Evolutionary conservation across 1,284 basidiomycete species (phyloP), one percentile per base, ranked within the genome.

Genomic region (Ustilago hordei): DNA sequence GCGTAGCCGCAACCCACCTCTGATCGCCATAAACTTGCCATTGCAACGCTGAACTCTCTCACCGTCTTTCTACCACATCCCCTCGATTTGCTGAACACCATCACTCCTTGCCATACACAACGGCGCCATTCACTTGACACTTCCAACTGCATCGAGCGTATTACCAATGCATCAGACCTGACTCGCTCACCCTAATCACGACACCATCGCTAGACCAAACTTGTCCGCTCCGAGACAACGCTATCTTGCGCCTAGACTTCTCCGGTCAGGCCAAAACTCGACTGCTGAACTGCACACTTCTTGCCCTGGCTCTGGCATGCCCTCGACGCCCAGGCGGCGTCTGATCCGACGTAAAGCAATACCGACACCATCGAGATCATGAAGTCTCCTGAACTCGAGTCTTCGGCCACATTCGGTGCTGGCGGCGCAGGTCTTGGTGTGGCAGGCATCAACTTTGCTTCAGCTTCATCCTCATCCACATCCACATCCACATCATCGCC

Each of bases 371-470:
- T 32, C 4, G 11, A 41, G 53, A 45, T 8, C 35, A 64, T 69
- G 57, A 69, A 47, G 68, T 47, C 68, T 45, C 52, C 62, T 19
- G 63, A 65, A 23, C 41, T 62, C 39, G 54, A 61, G 28, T 9
- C 60, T 6, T 55, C 67, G 47, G 53, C 55, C 38, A 60, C 34
- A 19, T 55, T 38, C 39, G 58, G 53, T 9, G 45, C 59, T 4
- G 17, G 32, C 28, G 23, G 38, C 50, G 43, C 59, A 9, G 61
- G 61, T 13, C 61, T 69, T 23, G 61, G 67, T 48, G 61, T 64
- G 15, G 61, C 61, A 9, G 67, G 67, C 36, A n/a, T 64, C 53
- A 41, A 9, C 28, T 32, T 69, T 8, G 59, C 59, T 13, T 62
- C 63, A 9, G n/a, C 39, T 32, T 28, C 23, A 23, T 23, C 23